Evolutionary conservation across 139 green algal genomes (phyloP), one percentile per base, ranked within the genome.

Genomic region (Chlorella sp.): DNA sequence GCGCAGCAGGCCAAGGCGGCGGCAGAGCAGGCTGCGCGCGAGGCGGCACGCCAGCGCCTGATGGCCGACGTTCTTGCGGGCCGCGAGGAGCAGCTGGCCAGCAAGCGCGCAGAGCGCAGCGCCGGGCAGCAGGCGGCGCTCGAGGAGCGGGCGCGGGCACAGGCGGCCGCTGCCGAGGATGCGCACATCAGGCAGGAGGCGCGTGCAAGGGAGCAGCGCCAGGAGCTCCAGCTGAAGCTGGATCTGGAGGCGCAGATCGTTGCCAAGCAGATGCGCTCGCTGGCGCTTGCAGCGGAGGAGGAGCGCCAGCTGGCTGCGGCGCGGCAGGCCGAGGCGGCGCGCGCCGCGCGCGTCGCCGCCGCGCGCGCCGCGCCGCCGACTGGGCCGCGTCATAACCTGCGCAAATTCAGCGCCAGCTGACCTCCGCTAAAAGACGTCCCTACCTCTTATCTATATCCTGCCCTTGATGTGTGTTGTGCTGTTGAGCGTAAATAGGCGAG

Each of bases 161-260:
- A 67, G 33, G 72, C 50, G 36, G 55, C 31, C 7, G 72, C 56
- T 9, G 72, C 72, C 2, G 46, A 66, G 33, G 70, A 36, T 62
- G 77, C 70, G 50, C 21, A n/a, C 70, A 33, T 7, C 70, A 74
- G 71, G 51, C 60, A 74, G 40, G 55, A 83, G 78, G 42, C 74
- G 55, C 72, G n/a, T n/a, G n/a, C n/a, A n/a, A n/a, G n/a, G n/a
- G n/a, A 64, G 25, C 73, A 81, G 65, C 71, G 68, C 27, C 65
- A 74, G 27, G 73, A 84, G 31, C 71, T 84, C n/a, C 59, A 82
- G 77, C 70, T 74, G 46, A 61, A 38, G 19, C 25, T 48, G 59
- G 1, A 29, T 36, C 23, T 77, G 67, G 71, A 83, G 77, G 77
- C 77, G 27, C 77, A 83, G 53, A 79, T 83, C 29, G 55, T 45